Percentiles rank a stretch among this genome's conserved stretches.
Conservation (phyloP, 2,329 filamentous ascomycete genomes). For the Cercospora janseana region DNA sequence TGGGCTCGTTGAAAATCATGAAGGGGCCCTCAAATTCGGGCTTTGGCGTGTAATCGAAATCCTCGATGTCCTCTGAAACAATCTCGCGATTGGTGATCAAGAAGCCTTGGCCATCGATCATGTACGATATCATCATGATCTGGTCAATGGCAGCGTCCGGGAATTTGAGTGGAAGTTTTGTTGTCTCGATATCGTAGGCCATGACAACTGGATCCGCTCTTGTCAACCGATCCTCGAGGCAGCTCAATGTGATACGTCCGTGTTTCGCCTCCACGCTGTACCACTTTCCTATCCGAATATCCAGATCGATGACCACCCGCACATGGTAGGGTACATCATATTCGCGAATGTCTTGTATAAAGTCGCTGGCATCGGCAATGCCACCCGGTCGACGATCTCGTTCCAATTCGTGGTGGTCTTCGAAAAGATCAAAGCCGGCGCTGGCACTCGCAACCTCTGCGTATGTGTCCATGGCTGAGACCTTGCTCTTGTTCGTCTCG, state of each 20-base stretch:
- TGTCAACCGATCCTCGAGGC: conserved; percentile 81
- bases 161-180: conserved; percentile 92
- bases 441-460: conserved; percentile 88
- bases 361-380: conserved; percentile 89
- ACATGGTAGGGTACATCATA: conserved; percentile 99
- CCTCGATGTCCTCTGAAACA: conserved; percentile 92
- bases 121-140: conserved; percentile 99
- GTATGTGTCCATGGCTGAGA: conserved; percentile 97
- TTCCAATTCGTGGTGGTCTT: conserved; percentile 63
- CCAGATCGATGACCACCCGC: conserved; percentile 92
- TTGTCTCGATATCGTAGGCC: conserved; percentile 99
- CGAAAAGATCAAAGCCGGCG: conserved; percentile 90
- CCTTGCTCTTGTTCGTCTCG: conserved; percentile 93
- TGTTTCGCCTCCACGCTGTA: conserved; percentile 94
- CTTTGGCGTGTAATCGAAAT: conserved; percentile 97
- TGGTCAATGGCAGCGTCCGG: conserved; percentile 92
- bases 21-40: conserved; percentile 94
- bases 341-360: conserved; percentile 96
- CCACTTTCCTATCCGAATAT: conserved; percentile 95
- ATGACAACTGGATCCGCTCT: conserved; percentile 96
- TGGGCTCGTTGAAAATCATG: conserved; percentile 96
- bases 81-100: conserved; percentile 97
- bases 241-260: conserved; percentile 76
- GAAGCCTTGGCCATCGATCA: conserved; percentile 98
- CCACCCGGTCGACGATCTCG: conserved; percentile 73